Evolutionary conservation across 106 monocot species (phyloP).

Genomic region (Dendrobium huoshanense): DNA sequence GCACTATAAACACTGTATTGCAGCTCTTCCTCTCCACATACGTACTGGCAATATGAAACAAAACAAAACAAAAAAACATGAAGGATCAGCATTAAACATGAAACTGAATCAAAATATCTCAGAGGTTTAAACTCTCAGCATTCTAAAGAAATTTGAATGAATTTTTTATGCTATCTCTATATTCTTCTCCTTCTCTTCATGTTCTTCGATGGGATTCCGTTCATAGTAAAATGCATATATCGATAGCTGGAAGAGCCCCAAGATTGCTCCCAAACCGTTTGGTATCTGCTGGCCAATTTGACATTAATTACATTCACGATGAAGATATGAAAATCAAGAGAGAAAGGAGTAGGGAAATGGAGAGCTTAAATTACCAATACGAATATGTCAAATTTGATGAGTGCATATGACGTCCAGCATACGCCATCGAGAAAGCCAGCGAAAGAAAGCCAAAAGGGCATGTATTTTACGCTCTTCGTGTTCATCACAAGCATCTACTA

Average conservation of each 20-base stretch:
- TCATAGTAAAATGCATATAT: conserved; percentile 8
- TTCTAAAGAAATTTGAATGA: too few species aligned
- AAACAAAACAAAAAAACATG: too few species aligned
- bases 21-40: too few species aligned
- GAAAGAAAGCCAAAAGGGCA: conserved; percentile 13
- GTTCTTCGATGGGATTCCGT: background rate
- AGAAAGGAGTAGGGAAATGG: background rate
- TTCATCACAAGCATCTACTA: conserved; percentile 12
- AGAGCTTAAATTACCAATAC: background rate
- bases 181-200: too few species aligned
- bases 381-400: conserved; percentile 9
- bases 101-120: too few species aligned
- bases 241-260: conserved; percentile 5
- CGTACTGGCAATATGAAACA: too few species aligned
- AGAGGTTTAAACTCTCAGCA: too few species aligned
- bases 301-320: background rate
- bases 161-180: too few species aligned
- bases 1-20: too few species aligned
- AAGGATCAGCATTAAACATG: too few species aligned
- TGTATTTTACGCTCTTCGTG: conserved; percentile 18
- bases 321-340: background rate
- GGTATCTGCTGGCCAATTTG: background rate
- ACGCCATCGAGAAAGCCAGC: conserved; percentile 11
- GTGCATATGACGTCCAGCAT: conserved; percentile 10
- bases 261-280: conserved; percentile 12